Conservation (phyloP, 345 rosid species). For the Salix purpurea region DNA sequence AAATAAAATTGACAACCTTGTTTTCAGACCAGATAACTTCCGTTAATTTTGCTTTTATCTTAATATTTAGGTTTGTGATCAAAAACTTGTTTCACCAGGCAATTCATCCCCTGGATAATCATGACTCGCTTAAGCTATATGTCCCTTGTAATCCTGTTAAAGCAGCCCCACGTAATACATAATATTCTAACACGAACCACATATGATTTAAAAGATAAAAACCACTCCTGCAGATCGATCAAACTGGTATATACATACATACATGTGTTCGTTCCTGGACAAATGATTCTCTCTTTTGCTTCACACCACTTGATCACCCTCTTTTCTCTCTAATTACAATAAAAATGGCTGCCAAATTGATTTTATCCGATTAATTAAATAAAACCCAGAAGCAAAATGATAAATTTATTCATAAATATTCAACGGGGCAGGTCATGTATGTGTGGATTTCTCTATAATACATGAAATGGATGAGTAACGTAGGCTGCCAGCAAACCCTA, state of each 20-base stretch:
- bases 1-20: no score
- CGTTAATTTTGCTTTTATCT: background rate
- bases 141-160: background rate
- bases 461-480: conserved; percentile 1
- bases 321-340: background rate
- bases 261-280: conserved; percentile 5
- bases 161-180: conserved; percentile 15
- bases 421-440: background rate
- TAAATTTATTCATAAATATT: background rate
- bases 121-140: background rate
- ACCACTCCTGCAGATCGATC: background rate
- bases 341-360: background rate
- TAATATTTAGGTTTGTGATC: background rate
- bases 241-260: conserved; percentile 7
- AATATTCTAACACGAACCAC: conserved; percentile 11
- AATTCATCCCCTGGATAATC: background rate
- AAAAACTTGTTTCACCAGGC: background rate
- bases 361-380: background rate
- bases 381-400: background rate
- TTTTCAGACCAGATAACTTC: conserved; percentile 1
- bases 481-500: conserved; percentile 30
- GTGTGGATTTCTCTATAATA: background rate
- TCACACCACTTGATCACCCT: background rate
- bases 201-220: background rate
- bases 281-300: conserved; percentile 21